Evolutionary conservation across 1,284 basidiomycete species (phyloP), one percentile per base, ranked within the genome.

Genomic region (Boletus mariae): DNA sequence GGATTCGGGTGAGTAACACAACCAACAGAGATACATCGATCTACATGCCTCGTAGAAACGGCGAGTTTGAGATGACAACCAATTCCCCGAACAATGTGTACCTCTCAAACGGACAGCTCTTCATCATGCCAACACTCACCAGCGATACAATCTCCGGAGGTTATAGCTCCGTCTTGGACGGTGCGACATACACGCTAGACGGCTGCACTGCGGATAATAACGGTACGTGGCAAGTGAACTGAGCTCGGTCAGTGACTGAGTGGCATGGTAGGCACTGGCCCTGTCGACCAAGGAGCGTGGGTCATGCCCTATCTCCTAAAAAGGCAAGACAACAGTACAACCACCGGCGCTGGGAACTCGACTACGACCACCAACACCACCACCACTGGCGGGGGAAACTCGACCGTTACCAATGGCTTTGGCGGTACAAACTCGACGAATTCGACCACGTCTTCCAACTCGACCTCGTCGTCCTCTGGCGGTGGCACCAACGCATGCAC

Each of bases 41-140:
- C 45, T 43, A 55, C 53, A 50, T 54, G 20, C 50, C 52, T 49
- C 51, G 5, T 53, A 84, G 83, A 26, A 90, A 89, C 65, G 83
- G 84, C 60, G 81, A 91, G 69, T 93, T 93, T 69, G 80, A 90
- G 64, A 90, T 90, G 87, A 84, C 86, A 2, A 91, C 89, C 2
- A 71, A 74, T 32, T 79, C 77, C 8, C 59, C 66, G 28, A 80
- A 84, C 67, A 92, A 92, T 70, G 79, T 80, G 10, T 92, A 82
- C 72, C 73, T 90, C 53, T 67, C 80, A 52, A 77, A 90, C 66
- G 83, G 84, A 4, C 72, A 80, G 52, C 79, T 93, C 35, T 90
- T 90, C 75, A 82, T 93, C 69, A 81, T 88, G 51, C 90, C 90
- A 13, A 92, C 91, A 3, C 77, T 93, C 57, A 92, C 90, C 5